Evolutionary conservation across 1,284 basidiomycete species (phyloP), one percentile per base, ranked within the genome.

Genomic region (Moesziomyces globuligerus): DNA sequence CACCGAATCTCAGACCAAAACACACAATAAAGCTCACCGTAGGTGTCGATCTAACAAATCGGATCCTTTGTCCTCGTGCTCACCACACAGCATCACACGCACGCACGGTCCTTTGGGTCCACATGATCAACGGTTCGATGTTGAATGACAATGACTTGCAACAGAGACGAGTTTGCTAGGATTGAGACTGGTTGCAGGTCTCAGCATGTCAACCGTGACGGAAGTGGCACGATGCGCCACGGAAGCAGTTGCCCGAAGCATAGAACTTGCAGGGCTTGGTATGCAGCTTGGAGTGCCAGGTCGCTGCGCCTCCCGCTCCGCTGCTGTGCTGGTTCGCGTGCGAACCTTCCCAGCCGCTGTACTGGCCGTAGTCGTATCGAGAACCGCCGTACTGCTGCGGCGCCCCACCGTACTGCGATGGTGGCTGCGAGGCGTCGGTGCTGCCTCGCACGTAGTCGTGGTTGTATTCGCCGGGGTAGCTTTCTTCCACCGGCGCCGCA

Each of bases 221-320:
- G 43, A 66, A 72, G 26, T 40, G 25, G 28, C 68, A 72, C 0
- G 20, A 7, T 41, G 39, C 50, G 3, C 68, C 68, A 1, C 46
- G 29, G 18, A 29, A 49, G 28, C 68, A 72, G 18, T 37, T 54
- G 25, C 68, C 68, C 37, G 43, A 23, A 20, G 44, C 42, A n/a
- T 43, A 66, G n/a, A 57, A 72, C 49, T 66, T 65, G 51, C 68
- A 72, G 9, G 49, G 58, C 39, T 42, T 49, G 11, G 50, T 62
- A 28, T 53, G 23, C 4, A 42, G 32, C 37, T 44, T 65, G 17
- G 25, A 25, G 20, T 55, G 52, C 47, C 36, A 40, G 29, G 21
- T 18, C 40, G n/a, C 24, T 26, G 20, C 28, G 24, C n/a, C 55
- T 24, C 7, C 32, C 13, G 20, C 48, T 44, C 18, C 28, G 8